phyloP scores from a whole-genome alignment of 75 land plant species.

The Pseudotsuga menziesii region DNA sequence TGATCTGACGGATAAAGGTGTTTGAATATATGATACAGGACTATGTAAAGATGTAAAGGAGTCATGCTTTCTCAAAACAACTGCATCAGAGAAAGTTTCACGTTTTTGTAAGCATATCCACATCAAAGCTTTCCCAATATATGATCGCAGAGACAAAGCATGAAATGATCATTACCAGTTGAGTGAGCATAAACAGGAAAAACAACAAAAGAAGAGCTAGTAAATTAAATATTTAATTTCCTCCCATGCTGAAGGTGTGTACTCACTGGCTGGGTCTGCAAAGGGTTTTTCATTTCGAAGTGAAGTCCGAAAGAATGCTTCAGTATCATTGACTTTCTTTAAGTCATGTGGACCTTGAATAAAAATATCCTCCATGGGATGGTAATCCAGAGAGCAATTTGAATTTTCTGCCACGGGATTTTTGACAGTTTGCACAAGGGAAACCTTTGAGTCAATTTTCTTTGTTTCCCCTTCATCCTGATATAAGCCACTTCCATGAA shows the following conservation, averaged over 20 bases:
- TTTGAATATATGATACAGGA: neutral
- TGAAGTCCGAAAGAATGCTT: conserved; percentile 8
- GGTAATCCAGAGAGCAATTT: conserved; percentile 18
- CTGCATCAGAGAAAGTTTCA: conserved; percentile 9
- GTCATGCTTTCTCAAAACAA: conserved; percentile 8
- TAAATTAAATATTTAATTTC: conserved; percentile 1
- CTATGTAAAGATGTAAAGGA: neutral
- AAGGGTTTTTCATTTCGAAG: conserved; percentile 11
- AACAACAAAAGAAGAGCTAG: neutral
- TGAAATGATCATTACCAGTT: neutral
- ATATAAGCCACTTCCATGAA: neutral
- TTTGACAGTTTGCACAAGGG: conserved; percentile 9
- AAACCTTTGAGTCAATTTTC: conserved; percentile 28
- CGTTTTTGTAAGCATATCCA: neutral
- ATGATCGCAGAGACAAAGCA: neutral
- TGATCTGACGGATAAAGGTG: conserved; percentile 11
- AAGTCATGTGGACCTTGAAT: conserved; percentile 18
- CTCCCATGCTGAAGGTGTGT: neutral
- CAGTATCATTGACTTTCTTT: conserved; percentile 18
- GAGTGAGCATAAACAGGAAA: neutral
- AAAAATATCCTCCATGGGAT: conserved; percentile 14
- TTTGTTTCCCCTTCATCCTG: conserved; percentile 51
- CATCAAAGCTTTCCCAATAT: neutral
- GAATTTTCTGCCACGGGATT: conserved; percentile 12
- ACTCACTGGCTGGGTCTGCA: conserved; percentile 14